Conservation (phyloP, 805 yeast species). For the Ogataea haglerorum region DNA sequence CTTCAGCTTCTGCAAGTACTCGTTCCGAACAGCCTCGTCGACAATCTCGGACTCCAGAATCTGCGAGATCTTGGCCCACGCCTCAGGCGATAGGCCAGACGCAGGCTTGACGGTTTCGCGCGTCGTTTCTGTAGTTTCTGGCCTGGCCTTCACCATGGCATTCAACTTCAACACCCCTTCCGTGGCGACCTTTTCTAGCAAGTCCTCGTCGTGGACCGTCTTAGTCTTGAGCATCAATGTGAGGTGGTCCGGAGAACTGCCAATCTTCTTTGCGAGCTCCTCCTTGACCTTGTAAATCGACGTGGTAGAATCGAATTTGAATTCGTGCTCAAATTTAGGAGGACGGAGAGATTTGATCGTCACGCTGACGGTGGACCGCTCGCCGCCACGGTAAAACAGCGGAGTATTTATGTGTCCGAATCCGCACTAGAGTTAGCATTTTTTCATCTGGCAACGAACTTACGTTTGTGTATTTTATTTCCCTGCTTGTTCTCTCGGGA, state of each 20-base stretch:
- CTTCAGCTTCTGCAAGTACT: conserved; percentile 22
- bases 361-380: conserved; percentile 26
- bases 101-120: background rate
- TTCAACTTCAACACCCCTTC: conserved; percentile 30
- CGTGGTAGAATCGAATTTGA: conserved; percentile 22
- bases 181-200: conserved; percentile 23
- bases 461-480: conserved; percentile 11
- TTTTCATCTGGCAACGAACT: conserved; percentile 1
- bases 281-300: conserved; percentile 38
- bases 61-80: conserved; percentile 37
- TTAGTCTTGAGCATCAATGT: conserved; percentile 50
- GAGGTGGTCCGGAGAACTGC: conserved; percentile 34
- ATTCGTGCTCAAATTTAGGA: conserved; percentile 53
- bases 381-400: conserved; percentile 30
- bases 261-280: conserved; percentile 31
- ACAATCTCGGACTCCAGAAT: conserved; percentile 34
- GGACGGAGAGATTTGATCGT: conserved; percentile 65
- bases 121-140: conserved; percentile 1
- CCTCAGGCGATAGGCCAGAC: conserved; percentile 12
- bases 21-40: conserved; percentile 13
- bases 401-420: conserved; percentile 25
- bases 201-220: conserved; percentile 44
- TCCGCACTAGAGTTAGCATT: conserved; percentile 4
- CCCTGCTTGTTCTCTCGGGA: conserved; percentile 25
- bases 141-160: conserved; percentile 32